Percentiles rank a stretch among this genome's conserved stretches.
phyloP scores from a whole-genome alignment of 2,329 filamentous ascomycete species.

The Cryphonectria nitschkei region DNA sequence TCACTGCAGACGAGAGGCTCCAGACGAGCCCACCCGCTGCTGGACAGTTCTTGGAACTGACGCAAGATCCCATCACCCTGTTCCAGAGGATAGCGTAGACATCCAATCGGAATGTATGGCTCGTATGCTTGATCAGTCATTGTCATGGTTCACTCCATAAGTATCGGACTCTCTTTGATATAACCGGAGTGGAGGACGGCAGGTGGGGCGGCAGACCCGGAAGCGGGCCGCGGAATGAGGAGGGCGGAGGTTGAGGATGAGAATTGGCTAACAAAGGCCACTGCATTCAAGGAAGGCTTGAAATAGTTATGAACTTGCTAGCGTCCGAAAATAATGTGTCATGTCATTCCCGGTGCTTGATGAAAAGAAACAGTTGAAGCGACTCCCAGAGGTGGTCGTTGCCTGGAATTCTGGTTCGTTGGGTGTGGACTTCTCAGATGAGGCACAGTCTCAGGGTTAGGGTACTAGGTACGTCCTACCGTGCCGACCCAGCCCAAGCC shows the following conservation, averaged over 20 bases:
- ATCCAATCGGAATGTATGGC: slow-evolving; percentile 47
- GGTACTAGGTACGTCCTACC: neutral
- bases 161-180: neutral
- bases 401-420: neutral
- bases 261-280: neutral
- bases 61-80: slow-evolving; percentile 24
- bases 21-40: slow-evolving; percentile 48
- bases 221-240: neutral
- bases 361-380: neutral
- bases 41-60: slow-evolving; percentile 37
- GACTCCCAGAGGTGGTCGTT: neutral
- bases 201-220: neutral
- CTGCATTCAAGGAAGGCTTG: neutral
- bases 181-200: neutral
- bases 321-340: neutral
- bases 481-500: neutral
- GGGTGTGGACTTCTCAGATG: neutral
- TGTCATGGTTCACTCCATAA: neutral
- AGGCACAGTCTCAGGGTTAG: neutral
- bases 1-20: slow-evolving; percentile 39
- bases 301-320: neutral
- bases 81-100: slow-evolving; percentile 37
- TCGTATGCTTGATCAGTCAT: neutral
- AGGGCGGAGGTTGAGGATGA: neutral
- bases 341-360: neutral